phyloP scores from a whole-genome alignment of 1,139 yeast genomes.

The Yamadazyma sp. region DNA sequence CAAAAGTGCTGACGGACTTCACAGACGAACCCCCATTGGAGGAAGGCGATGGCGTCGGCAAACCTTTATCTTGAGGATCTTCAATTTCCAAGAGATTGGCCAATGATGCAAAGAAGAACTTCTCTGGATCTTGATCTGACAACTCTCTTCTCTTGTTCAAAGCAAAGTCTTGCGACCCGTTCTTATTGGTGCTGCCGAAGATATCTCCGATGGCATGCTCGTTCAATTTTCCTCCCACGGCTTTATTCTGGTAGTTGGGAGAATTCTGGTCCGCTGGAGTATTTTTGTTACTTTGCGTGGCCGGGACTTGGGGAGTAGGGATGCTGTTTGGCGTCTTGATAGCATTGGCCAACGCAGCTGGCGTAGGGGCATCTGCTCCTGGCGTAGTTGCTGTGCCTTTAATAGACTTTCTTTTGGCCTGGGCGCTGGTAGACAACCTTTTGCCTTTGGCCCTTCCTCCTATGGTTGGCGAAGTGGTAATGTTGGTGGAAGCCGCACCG shows the following conservation, averaged over 20 bases:
- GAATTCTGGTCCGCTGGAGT: constrained; percentile 41
- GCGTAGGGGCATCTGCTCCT: constrained; percentile 35
- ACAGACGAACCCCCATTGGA: constrained; percentile 9
- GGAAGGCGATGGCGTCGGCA: constrained; percentile 35
- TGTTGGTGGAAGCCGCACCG: too few species aligned
- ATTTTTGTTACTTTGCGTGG: constrained; percentile 37
- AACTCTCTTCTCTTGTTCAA: constrained; percentile 48
- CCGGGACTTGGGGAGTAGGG: constrained; percentile 43
- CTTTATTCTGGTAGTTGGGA: constrained; percentile 26
- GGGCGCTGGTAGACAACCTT: constrained; percentile 20
- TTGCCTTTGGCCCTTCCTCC: constrained; percentile 16
- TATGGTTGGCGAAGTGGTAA: constrained; percentile 16
- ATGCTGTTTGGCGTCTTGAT: constrained; percentile 49
- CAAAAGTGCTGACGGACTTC: constrained; percentile 22
- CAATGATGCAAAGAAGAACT: constrained; percentile 51
- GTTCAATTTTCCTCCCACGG: constrained; percentile 15
- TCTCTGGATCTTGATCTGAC: constrained; percentile 46
- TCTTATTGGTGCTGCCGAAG: constrained; percentile 17
- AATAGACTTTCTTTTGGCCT: constrained; percentile 26
- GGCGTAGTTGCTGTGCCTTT: constrained; percentile 37
- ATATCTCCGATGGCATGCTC: constrained; percentile 28
- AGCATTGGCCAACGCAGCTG: constrained; percentile 40
- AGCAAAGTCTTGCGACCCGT: constrained; percentile 26
- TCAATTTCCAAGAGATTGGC: constrained; percentile 54
- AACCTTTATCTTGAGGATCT: constrained; percentile 24